Conservation (phyloP, 768 basidiomycete genomes). For the Lactifluus volemus region DNA sequence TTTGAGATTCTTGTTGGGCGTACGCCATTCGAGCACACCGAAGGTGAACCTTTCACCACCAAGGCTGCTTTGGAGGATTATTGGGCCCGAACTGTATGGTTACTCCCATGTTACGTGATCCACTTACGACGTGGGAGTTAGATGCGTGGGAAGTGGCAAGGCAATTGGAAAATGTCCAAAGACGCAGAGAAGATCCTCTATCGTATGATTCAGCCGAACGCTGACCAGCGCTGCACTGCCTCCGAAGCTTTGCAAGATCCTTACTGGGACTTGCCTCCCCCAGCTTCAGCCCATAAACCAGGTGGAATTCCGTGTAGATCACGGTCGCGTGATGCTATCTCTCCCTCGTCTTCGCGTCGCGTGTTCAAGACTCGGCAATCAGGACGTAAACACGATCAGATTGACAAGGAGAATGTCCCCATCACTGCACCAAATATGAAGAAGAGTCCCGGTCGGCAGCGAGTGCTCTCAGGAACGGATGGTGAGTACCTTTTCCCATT, state of each 20-base stretch:
- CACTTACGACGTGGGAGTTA: constrained; percentile 21
- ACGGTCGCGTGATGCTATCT: constrained; percentile 28
- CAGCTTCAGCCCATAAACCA: constrained; percentile 20
- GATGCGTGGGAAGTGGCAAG: constrained; percentile 82
- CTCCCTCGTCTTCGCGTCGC: constrained; percentile 27
- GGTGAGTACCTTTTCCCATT: background rate
- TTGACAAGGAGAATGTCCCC: constrained; percentile 32
- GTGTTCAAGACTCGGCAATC: constrained; percentile 18
- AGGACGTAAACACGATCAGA: constrained; percentile 10
- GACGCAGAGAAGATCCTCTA: constrained; percentile 57
- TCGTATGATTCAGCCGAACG: constrained; percentile 76
- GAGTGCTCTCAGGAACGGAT: constrained; percentile 8
- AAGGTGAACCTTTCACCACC: constrained; percentile 68
- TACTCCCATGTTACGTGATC: background rate
- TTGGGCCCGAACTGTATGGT: constrained; percentile 69
- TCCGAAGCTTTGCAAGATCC: constrained; percentile 53
- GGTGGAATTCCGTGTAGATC: constrained; percentile 25
- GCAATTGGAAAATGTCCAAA: constrained; percentile 62
- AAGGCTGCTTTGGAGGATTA: constrained; percentile 81
- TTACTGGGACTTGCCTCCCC: constrained; percentile 44
- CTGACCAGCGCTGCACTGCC: constrained; percentile 70
- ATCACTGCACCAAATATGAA: background rate
- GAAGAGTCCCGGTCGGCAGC: constrained; percentile 3
- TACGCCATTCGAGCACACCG: constrained; percentile 83
- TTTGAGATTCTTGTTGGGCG: constrained; percentile 91